Conservation (phyloP, 148 eudicot species). For the Silene uniflora region DNA sequence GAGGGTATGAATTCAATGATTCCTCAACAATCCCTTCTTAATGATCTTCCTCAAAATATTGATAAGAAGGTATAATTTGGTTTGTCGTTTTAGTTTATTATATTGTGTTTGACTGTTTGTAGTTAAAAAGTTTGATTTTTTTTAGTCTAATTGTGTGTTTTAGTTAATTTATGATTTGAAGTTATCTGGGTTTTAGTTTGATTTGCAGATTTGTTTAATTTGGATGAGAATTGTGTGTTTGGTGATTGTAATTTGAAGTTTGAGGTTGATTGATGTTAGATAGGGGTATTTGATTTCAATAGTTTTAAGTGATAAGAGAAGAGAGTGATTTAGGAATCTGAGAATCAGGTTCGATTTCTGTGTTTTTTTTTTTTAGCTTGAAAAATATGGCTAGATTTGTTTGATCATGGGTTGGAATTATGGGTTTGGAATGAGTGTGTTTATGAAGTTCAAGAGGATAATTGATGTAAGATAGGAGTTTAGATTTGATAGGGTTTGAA, state of each 20-base stretch:
- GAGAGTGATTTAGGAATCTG: background rate
- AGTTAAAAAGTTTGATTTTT: constrained; percentile 10
- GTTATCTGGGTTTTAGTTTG: constrained; percentile 3
- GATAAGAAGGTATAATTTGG: constrained; percentile 46
- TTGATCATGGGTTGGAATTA: background rate
- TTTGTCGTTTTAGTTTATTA: background rate
- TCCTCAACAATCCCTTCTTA: constrained; percentile 30
- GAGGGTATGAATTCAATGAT: constrained; percentile 50
- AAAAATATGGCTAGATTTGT: no score
- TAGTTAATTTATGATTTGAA: constrained; percentile 1
- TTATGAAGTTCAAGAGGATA: background rate
- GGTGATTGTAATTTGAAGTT: background rate
- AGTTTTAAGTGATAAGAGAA: background rate
- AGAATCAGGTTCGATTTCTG: background rate
- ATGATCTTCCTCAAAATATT: constrained; percentile 55
- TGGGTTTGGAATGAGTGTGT: background rate
- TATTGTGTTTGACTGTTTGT: background rate
- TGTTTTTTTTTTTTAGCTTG: background rate
- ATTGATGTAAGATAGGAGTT: background rate
- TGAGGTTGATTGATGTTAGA: background rate
- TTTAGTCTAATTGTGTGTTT: constrained; percentile 4
- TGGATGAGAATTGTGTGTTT: background rate
- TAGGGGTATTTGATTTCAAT: no score
- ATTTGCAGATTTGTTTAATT: constrained; percentile 8
- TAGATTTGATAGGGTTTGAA: background rate